Percentiles rank a stretch among this genome's conserved stretches.
phyloP scores from a whole-genome alignment of 2,329 filamentous ascomycete species.

The Penicillium hesseltinei region DNA sequence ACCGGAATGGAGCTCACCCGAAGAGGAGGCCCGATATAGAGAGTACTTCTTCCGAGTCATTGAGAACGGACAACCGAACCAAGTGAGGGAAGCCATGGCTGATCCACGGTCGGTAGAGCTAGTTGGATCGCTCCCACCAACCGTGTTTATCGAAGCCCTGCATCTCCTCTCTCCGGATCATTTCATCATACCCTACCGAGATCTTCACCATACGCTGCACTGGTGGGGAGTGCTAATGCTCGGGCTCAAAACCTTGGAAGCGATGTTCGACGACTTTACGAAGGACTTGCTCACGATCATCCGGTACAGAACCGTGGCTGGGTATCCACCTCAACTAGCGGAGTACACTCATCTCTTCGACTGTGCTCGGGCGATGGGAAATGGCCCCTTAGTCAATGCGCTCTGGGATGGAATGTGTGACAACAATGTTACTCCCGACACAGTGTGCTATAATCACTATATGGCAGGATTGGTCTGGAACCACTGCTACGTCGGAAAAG shows the following conservation, averaged over 20 bases:
- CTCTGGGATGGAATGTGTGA: conserved; percentile 43
- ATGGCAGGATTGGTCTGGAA: conserved; percentile 53
- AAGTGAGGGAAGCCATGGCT: conserved; percentile 38
- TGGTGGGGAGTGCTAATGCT: conserved; percentile 45
- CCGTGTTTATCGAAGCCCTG: conserved; percentile 64
- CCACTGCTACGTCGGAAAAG: conserved; percentile 37
- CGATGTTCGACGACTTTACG: conserved; percentile 42
- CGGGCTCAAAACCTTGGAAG: conserved; percentile 39
- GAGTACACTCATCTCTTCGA: conserved; percentile 56
- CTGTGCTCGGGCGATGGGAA: conserved; percentile 50
- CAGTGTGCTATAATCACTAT: conserved; percentile 55
- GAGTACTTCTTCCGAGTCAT: conserved; percentile 29
- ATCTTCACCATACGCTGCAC: conserved; percentile 53
- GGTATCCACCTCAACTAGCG: conserved; percentile 40
- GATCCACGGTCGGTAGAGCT: conserved; percentile 31
- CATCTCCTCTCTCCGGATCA: conserved; percentile 59
- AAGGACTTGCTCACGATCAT: conserved; percentile 40
- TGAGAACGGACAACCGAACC: conserved; percentile 41
- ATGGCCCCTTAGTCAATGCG: conserved; percentile 39
- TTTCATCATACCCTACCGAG: conserved; percentile 49
- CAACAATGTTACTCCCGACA: conserved; percentile 43
- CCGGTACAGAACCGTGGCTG: conserved; percentile 36
- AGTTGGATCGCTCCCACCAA: conserved; percentile 48
- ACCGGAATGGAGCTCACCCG: conserved; percentile 12
- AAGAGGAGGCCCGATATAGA: conserved; percentile 14